These are phyloP conservation scores for Capsicum chinense DNA, from an alignment of 257 asterid genomes.

Conservation along the genomic window DNA sequence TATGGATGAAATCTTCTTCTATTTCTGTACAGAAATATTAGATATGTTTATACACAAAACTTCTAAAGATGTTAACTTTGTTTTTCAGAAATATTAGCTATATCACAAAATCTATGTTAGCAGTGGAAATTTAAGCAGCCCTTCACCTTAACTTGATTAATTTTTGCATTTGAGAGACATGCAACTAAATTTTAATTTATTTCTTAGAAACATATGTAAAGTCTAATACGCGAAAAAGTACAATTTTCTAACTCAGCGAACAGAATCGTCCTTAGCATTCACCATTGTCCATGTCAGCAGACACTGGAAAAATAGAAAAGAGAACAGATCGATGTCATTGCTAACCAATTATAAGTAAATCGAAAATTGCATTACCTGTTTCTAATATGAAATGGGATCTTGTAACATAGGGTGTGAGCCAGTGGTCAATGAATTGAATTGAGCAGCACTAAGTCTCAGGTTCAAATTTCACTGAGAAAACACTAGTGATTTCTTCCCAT, in stretches of 20 bases:
- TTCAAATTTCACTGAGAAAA: no score
- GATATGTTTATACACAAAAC: background rate
- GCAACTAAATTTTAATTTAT: background rate
- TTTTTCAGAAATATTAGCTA: background rate
- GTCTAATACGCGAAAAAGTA: background rate
- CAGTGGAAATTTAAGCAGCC: background rate
- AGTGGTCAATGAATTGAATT: no score
- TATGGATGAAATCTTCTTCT: background rate
- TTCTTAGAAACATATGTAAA: background rate
- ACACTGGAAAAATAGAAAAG: background rate
- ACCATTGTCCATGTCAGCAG: background rate
- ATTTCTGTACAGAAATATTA: background rate
- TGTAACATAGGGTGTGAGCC: no score
- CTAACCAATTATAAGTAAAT: background rate
- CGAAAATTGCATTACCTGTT: background rate
- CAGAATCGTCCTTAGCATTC: constrained; percentile 6
- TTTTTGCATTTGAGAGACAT: background rate
- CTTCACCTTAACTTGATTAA: background rate
- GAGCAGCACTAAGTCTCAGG: no score
- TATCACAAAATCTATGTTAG: background rate
- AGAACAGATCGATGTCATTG: background rate
- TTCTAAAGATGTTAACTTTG: no score
- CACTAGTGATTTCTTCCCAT: no score
- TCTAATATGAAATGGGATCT: no score
- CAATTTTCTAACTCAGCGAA: background rate